Evolutionary conservation across 257 asterid genomes (phyloP).

Genomic region (Solanum medicagineum): DNA sequence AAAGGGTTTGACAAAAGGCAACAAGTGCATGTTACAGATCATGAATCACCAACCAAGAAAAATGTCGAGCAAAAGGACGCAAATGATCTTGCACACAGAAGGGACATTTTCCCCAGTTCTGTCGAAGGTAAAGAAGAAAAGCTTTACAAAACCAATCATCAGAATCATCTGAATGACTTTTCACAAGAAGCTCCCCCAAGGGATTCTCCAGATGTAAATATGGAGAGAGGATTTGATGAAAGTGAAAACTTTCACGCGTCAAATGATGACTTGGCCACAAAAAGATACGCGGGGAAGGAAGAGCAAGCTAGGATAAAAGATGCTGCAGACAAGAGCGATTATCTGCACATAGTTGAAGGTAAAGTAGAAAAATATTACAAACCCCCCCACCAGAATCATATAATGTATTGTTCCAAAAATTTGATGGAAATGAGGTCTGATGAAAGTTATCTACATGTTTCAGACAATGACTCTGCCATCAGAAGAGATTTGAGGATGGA

Average conservation of each 20-base stretch:
- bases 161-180: not conserved
- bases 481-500: not conserved
- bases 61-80: not conserved
- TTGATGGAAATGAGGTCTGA: not conserved
- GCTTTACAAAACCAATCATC: not conserved
- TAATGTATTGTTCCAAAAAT: not conserved
- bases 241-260: not conserved
- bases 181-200: not conserved
- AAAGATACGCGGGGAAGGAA: not conserved
- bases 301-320: not conserved
- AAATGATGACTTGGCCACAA: not conserved
- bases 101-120: not conserved
- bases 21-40: not conserved
- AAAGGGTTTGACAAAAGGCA: not conserved
- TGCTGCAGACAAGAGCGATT: not conserved
- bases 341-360: not conserved
- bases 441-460: not conserved
- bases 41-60: not conserved
- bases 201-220: not conserved
- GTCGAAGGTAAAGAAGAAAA: not conserved
- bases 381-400: not conserved
- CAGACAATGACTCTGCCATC: not conserved
- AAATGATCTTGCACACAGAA: not conserved
- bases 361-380: not conserved
- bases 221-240: not conserved